Evolutionary conservation across 163 green algal species (phyloP).

Genomic region (Prototheca stagnorum): DNA sequence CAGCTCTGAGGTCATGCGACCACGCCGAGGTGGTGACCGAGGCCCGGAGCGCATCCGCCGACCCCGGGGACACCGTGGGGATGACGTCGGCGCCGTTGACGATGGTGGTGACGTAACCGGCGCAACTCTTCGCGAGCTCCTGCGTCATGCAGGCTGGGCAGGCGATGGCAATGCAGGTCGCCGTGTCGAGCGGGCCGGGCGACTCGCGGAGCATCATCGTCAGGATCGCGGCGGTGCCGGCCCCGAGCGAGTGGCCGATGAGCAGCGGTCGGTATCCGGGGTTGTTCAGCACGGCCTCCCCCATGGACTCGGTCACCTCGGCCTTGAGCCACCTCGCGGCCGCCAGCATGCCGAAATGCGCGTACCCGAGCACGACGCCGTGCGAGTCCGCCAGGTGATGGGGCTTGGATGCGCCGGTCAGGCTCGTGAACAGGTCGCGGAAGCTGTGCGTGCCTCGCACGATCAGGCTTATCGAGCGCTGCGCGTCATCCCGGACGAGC

Average conservation of each 20-base stretch:
- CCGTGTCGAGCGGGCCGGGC: slow-evolving; percentile 25
- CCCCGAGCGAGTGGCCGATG: slow-evolving; percentile 63
- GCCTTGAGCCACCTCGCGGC: slow-evolving; percentile 58
- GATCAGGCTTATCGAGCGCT: slow-evolving; percentile 45
- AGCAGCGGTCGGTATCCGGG: slow-evolving; percentile 27
- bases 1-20: slow-evolving; percentile 48
- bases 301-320: slow-evolving; percentile 20
- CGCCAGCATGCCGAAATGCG: slow-evolving; percentile 73
- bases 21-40: slow-evolving; percentile 43
- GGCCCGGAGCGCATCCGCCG: slow-evolving; percentile 47
- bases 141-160: slow-evolving; percentile 72
- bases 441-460: slow-evolving; percentile 63
- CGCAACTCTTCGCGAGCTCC: slow-evolving; percentile 52
- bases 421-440: slow-evolving; percentile 71
- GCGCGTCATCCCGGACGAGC: slow-evolving; percentile 38
- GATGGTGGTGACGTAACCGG: slow-evolving; percentile 56
- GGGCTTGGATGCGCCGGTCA: slow-evolving; percentile 62
- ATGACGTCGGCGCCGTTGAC: slow-evolving; percentile 66
- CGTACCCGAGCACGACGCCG: slow-evolving; percentile 62
- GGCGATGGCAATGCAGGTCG: slow-evolving; percentile 55
- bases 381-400: slow-evolving; percentile 52
- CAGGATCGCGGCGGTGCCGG: slow-evolving; percentile 64
- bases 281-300: slow-evolving; percentile 27
- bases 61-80: slow-evolving; percentile 43
- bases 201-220: slow-evolving; percentile 63